These are phyloP conservation scores for Cytidiella melzeri DNA, from an alignment of 768 basidiomycete genomes.

Conservation along the genomic window DNA sequence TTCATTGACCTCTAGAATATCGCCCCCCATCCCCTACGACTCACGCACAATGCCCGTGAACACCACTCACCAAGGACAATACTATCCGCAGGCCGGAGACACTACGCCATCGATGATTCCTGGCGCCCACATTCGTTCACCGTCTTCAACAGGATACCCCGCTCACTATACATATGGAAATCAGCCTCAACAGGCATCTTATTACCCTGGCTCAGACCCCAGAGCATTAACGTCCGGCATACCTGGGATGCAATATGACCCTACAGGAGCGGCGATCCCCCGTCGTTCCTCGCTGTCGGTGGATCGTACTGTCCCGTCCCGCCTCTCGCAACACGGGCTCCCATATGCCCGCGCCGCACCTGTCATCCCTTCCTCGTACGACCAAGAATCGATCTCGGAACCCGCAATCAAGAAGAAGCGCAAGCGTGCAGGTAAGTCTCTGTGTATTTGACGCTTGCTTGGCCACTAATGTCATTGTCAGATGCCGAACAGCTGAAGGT, in stretches of 20 bases:
- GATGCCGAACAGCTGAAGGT: slow-evolving; percentile 76
- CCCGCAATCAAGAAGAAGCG: slow-evolving; percentile 84
- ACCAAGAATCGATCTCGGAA: slow-evolving; percentile 32
- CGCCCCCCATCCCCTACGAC: slow-evolving; percentile 42
- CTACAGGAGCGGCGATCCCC: slow-evolving; percentile 15
- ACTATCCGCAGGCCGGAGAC: slow-evolving; percentile 10
- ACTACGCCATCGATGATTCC: slow-evolving; percentile 17
- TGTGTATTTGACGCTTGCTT: neutral
- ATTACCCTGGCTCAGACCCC: slow-evolving; percentile 33
- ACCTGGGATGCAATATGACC: slow-evolving; percentile 12
- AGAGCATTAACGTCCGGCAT: slow-evolving; percentile 24
- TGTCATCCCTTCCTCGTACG: slow-evolving; percentile 13
- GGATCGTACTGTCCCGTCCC: slow-evolving; percentile 19
- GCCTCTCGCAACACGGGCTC: slow-evolving; percentile 31
- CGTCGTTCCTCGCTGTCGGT: slow-evolving; percentile 32
- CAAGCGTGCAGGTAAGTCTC: slow-evolving; percentile 50
- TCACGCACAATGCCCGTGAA: slow-evolving; percentile 57
- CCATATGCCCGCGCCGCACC: slow-evolving; percentile 44
- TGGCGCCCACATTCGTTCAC: slow-evolving; percentile 46
- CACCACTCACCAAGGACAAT: slow-evolving; percentile 19
- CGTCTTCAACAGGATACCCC: slow-evolving; percentile 53
- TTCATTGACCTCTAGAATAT: slow-evolving; percentile 42
- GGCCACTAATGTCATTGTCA: neutral
- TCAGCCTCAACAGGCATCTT: slow-evolving; percentile 20
- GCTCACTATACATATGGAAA: slow-evolving; percentile 46